These are phyloP conservation scores for Volutella citrinella DNA, from an alignment of 2,329 filamentous ascomycete species.

Conservation along the genomic window DNA sequence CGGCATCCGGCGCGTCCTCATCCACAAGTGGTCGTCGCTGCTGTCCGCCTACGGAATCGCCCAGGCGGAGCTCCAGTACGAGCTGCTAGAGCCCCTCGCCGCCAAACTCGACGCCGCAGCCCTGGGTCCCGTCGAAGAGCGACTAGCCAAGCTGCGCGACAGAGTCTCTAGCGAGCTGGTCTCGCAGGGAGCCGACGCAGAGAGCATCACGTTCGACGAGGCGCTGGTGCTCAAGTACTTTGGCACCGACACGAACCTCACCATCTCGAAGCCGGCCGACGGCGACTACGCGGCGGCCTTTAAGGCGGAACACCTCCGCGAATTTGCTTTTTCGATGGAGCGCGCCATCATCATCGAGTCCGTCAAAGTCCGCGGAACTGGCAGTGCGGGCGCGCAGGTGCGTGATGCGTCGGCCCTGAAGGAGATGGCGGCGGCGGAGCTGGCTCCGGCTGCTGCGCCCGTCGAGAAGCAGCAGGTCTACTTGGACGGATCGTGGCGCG, in stretches of 20 bases:
- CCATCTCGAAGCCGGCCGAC: slow-evolving; percentile 38
- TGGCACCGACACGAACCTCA: slow-evolving; percentile 38
- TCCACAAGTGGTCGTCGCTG: slow-evolving; percentile 40
- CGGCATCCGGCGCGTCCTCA: slow-evolving; percentile 37
- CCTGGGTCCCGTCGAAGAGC: slow-evolving; percentile 12
- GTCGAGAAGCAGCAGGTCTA: slow-evolving; percentile 7
- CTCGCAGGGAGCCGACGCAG: slow-evolving; percentile 36
- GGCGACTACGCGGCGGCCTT: slow-evolving; percentile 37
- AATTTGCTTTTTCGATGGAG: slow-evolving; percentile 38
- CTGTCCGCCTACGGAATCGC: slow-evolving; percentile 44
- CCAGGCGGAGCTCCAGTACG: slow-evolving; percentile 36
- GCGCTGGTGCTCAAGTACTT: slow-evolving; percentile 48
- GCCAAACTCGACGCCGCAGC: slow-evolving; percentile 13
- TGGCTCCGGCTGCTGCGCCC: not conserved
- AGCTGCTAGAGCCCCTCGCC: slow-evolving; percentile 32
- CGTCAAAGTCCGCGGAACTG: slow-evolving; percentile 25
- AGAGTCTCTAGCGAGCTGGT: slow-evolving; percentile 36
- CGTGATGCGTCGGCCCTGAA: not conserved
- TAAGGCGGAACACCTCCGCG: slow-evolving; percentile 33
- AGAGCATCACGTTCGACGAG: slow-evolving; percentile 37
- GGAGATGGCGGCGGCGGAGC: not conserved
- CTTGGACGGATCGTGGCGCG: slow-evolving; percentile 7
- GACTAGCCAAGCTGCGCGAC: slow-evolving; percentile 24
- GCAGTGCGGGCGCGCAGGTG: not conserved
- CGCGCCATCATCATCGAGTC: slow-evolving; percentile 39